phyloP scores from a whole-genome alignment of 1,284 basidiomycete genomes.

The Termitomyces sp. region DNA sequence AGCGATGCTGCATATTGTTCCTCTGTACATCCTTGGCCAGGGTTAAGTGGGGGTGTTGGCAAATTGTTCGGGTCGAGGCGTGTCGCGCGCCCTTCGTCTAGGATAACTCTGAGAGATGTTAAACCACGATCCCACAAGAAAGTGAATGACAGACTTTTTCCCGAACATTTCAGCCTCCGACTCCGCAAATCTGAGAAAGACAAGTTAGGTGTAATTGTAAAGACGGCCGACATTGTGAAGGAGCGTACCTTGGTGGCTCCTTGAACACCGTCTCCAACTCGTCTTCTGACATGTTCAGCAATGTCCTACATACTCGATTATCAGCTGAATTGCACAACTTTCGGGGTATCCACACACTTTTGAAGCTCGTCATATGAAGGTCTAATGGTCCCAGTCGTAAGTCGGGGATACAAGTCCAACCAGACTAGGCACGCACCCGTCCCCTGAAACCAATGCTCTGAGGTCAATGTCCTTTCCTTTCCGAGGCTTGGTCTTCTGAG shows the following conservation, averaged over 20 bases:
- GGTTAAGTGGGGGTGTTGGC: slow-evolving; percentile 14
- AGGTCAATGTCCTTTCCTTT: slow-evolving; percentile 2
- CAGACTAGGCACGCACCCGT: slow-evolving; percentile 5
- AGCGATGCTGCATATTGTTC: slow-evolving; percentile 45
- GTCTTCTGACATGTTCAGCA: slow-evolving; percentile 9
- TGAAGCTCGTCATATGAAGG: slow-evolving; percentile 6
- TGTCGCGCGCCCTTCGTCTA: neutral
- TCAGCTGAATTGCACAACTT: neutral
- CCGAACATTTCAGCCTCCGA: slow-evolving; percentile 21
- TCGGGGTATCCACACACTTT: slow-evolving; percentile 1
- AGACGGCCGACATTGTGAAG: neutral
- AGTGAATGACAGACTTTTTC: slow-evolving; percentile 6
- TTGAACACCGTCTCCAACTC: slow-evolving; percentile 13
- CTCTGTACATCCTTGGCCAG: slow-evolving; percentile 29
- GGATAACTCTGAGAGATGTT: neutral
- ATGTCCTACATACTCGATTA: neutral
- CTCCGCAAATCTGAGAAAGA: slow-evolving; percentile 15
- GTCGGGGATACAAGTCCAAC: neutral
- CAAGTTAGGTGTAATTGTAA: neutral
- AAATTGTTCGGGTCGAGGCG: slow-evolving; percentile 14
- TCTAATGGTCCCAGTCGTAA: slow-evolving; percentile 1
- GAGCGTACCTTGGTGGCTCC: slow-evolving; percentile 12
- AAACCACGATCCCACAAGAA: neutral
- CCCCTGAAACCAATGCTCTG: slow-evolving; percentile 1
- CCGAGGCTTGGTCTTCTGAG: neutral